Base-by-base conservation (phyloP, 495 filamentous ascomycete species). In the Beverwykella pulmonaria region DNA sequence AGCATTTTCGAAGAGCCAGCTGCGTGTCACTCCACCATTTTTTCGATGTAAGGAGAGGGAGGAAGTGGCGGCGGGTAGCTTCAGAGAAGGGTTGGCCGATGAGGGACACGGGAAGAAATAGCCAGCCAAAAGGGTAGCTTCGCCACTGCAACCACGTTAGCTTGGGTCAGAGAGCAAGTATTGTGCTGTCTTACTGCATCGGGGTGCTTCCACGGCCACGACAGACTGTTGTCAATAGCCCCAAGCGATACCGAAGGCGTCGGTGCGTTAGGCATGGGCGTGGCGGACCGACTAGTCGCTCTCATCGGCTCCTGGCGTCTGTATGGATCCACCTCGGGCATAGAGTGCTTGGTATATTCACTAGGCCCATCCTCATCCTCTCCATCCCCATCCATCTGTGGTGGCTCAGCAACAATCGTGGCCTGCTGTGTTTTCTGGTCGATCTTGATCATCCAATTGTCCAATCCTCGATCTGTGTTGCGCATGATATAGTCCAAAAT, bases 401-500 rank as follows among this genome's bases (percentile, higher is more conserved):
- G 86, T 23, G 91, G 92, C 20, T 97, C 92, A 1, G 91, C 90
- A 39, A 89, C 87, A 52, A 98, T 91, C 10, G 89, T 90, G 14
- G 92, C 93, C 72, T 90, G 82, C 70, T 94, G 84, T 23, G 83
- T 88, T 50, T 90, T 82, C 84, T 85, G 91, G 74, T 98, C 92
- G 25, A 99, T 90, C 72, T 90, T 93, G 70, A 99, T 92, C 94
- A 99, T 99, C 94, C 94, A 99, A 65, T 99, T 99, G 76, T 99
- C 94, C 64, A 97, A 79, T 12, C 94, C 94, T 77, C 94, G 84
- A 75, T 99, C 94, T 2, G 94, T 99, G 73, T 99, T 99, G 23
- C 94, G 87, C 94, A 99, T 99, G 54, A 99, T 96, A 70, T 99
- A 99, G 77, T 99, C 94, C 71, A 99, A 75, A 70, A 99, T 95